Conservation (phyloP, 768 basidiomycete species). For the Kwoniella heveanensis region DNA sequence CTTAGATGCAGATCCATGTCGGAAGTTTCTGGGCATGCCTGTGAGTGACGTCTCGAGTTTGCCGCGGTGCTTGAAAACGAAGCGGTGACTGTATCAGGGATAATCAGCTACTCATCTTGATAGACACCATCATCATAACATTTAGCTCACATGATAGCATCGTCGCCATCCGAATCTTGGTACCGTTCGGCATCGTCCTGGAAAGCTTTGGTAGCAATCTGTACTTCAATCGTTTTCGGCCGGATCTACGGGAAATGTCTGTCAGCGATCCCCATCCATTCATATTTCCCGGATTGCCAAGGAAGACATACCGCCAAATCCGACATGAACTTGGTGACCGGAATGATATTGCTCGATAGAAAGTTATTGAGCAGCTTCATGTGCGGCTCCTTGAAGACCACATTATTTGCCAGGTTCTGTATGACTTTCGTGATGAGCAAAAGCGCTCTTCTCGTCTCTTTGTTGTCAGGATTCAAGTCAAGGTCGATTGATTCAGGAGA, state of each 20-base stretch:
- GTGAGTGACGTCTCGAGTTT: constrained; percentile 29
- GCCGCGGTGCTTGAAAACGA: constrained; percentile 30
- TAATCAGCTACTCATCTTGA: no score
- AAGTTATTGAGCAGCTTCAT: constrained; percentile 81
- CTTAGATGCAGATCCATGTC: constrained; percentile 9
- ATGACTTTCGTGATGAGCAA: constrained; percentile 88
- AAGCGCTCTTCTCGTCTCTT: constrained; percentile 72
- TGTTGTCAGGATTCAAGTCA: constrained; percentile 67
- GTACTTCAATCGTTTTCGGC: constrained; percentile 36
- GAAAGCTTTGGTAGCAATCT: constrained; percentile 26
- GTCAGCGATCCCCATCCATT: background rate
- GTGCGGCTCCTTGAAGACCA: constrained; percentile 86
- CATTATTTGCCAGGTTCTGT: constrained; percentile 91
- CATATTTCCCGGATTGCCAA: background rate
- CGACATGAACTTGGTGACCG: constrained; percentile 48
- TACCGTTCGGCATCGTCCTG: constrained; percentile 35
- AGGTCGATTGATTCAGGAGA: constrained; percentile 82
- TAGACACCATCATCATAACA: no score
- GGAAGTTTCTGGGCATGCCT: constrained; percentile 24
- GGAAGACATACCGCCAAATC: constrained; percentile 46
- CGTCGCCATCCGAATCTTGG: constrained; percentile 41
- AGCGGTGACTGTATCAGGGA: constrained; percentile 41
- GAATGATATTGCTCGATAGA: constrained; percentile 52
- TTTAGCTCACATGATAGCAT: constrained; percentile 37
- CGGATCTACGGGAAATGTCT: constrained; percentile 25